phyloP scores from a whole-genome alignment of 1,284 basidiomycete species.

The Sparassis latifolia region DNA sequence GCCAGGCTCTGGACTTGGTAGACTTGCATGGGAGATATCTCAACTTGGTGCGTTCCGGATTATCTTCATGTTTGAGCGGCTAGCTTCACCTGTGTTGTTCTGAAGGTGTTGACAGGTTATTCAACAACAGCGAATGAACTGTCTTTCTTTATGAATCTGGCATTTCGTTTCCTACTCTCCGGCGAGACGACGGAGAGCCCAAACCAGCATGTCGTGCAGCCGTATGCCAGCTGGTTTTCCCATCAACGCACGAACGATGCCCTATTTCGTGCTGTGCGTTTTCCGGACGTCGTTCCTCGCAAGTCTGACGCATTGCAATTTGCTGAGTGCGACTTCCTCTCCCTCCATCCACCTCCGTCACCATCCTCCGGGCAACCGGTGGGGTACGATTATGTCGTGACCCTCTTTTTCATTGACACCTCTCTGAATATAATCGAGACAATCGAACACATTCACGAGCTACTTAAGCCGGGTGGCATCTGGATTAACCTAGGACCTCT shows the following conservation, averaged over 20 bases:
- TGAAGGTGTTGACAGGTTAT: constrained; percentile 33
- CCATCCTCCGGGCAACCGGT: neutral
- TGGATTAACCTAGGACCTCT: constrained; percentile 69
- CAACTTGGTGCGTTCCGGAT: constrained; percentile 37
- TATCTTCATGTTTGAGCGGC: neutral
- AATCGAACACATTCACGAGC: constrained; percentile 42
- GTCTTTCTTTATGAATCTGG: constrained; percentile 59
- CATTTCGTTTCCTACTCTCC: constrained; percentile 50
- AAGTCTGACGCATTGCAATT: constrained; percentile 33
- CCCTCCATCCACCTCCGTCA: constrained; percentile 19
- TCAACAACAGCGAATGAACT: constrained; percentile 52
- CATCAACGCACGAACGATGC: constrained; percentile 48
- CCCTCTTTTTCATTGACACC: constrained; percentile 69
- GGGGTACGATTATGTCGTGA: constrained; percentile 54
- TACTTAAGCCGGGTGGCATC: constrained; percentile 49
- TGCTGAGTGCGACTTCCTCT: constrained; percentile 48
- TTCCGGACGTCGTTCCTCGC: constrained; percentile 56
- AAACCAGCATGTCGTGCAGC: constrained; percentile 46
- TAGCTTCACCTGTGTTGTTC: neutral
- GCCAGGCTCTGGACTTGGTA: constrained; percentile 56
- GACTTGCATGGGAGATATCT: constrained; percentile 63
- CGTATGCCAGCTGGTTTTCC: constrained; percentile 63
- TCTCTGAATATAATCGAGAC: constrained; percentile 52
- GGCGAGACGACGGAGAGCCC: constrained; percentile 31
- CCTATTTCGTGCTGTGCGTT: constrained; percentile 43